A percentile compares a stretch with the other conserved stretches of the same genome.
Evolutionary conservation across 2,329 filamentous ascomycete genomes (phyloP).

Genomic region (Botrytis paeoniae): DNA sequence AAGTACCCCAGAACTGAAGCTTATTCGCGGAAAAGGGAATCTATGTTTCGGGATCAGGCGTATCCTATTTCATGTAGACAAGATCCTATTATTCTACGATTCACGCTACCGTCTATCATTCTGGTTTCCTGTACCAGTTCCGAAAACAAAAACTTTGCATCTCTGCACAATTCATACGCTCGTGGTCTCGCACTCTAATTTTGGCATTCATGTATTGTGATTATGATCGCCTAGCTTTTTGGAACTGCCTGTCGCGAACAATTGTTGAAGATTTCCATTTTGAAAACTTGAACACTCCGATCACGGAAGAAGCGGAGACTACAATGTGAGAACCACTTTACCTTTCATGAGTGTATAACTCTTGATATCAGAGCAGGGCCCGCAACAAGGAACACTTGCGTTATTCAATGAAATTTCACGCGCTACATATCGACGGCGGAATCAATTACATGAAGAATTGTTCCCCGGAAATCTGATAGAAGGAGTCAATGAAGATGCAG

Average conservation of each 20-base stretch:
- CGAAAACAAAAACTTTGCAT: not conserved
- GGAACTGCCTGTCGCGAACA: not conserved
- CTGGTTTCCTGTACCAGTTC: not conserved
- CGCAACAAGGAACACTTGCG: not conserved
- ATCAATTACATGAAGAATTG: not conserved
- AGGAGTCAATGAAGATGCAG: not conserved
- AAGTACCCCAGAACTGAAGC: slow-evolving; percentile 9
- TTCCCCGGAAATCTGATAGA: not conserved
- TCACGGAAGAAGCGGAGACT: not conserved
- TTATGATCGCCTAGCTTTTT: not conserved
- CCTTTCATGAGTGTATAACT: not conserved
- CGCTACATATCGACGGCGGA: not conserved
- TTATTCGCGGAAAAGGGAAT: no score
- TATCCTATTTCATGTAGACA: not conserved
- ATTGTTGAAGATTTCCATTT: not conserved
- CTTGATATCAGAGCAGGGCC: not conserved
- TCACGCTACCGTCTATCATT: not conserved
- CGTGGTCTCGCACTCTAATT: not conserved
- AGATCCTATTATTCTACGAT: not conserved
- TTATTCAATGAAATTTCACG: not conserved
- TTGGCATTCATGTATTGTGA: not conserved
- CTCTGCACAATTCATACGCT: not conserved
- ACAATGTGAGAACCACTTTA: not conserved
- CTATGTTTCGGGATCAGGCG: not conserved
- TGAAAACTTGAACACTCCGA: not conserved